Evolutionary conservation across 768 basidiomycete genomes (phyloP), one percentile per base, ranked within the genome.

Genomic region (Ephemerocybe angulata): DNA sequence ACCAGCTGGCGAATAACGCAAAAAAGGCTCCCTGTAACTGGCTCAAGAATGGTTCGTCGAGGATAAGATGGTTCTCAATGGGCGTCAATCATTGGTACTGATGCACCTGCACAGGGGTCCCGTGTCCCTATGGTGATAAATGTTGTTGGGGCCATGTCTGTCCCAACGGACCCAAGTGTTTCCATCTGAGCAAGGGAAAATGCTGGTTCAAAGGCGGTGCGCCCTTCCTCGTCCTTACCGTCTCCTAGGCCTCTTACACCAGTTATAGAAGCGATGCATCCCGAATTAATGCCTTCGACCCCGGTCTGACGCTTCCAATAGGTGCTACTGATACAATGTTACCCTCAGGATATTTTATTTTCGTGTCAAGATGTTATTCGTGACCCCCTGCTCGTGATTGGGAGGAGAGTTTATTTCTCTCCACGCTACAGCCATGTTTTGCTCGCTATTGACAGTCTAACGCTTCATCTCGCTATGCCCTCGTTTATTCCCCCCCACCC

Each of bases 101-200:
- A 8, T 55, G 22, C 46, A 15, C 38, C 10, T 13, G 7, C 10
- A 6, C 57, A 90, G 89, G 87, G 28, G 72, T 85, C 25, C 79
- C 78, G 50, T 91, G 89, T 60, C 88, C 88, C n/a, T 85, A 84
- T 59, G 88, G 86, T 38, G 81, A 83, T 40, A 73, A 73, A 56
- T 92, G 89, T 63, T 90, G 88, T 68, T 91, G 89, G 88, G 90
- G 90, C 7, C 90, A 92, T 65, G 73, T 82, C 22, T 92, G 90
- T 62, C 90, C 90, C 13, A 86, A 86, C 60, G 90, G 90, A n/a
- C 77, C 79, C 17, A 82, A 80, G 62, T 87, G 86, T 62, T 81
- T 79, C 63, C 86, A 87, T 67, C 71, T 86, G 28, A 82, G 80
- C 70, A 88, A 86, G 65, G 88, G 89, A 40, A 90, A 87, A 70